A percentile compares a stretch with the other conserved stretches of the same genome.
Conservation (phyloP, 2,329 filamentous ascomycete species). For the Alternaria alternata region DNA sequence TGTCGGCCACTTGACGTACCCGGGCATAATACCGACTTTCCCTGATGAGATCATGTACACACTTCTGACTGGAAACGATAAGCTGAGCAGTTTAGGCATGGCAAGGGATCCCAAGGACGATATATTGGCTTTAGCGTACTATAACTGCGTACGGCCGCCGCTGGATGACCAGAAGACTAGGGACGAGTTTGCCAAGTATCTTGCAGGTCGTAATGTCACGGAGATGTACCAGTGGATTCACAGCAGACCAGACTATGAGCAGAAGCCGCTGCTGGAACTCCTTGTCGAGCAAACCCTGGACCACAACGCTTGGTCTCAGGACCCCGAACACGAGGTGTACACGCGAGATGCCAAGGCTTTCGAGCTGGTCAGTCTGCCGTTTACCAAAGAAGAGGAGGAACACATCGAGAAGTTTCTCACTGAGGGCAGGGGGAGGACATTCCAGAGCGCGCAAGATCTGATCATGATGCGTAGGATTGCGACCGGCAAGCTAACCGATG, state of each 20-base stretch:
- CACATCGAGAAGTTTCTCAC: constrained; percentile 78
- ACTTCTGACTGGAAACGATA: constrained; percentile 62
- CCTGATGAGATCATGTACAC: constrained; percentile 80
- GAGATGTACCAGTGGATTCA: constrained; percentile 79
- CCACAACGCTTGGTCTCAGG: constrained; percentile 22
- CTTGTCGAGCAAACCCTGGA: constrained; percentile 59
- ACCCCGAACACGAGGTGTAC: constrained; percentile 21
- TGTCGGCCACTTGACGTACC: constrained; percentile 79
- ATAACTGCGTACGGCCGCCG: constrained; percentile 76
- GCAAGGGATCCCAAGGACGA: constrained; percentile 49
- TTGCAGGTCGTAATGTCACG: constrained; percentile 71
- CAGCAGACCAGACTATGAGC: constrained; percentile 67
- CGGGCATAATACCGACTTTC: constrained; percentile 81
- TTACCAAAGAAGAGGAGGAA: constrained; percentile 73
- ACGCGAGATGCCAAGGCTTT: constrained; percentile 64
- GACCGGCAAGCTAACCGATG: constrained; percentile 66
- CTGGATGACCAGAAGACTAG: constrained; percentile 70
- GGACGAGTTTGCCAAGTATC: constrained; percentile 72
- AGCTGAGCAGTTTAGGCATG: constrained; percentile 27
- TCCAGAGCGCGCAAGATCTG: constrained; percentile 74
- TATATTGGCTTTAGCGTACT: constrained; percentile 76
- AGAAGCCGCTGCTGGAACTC: constrained; percentile 71
- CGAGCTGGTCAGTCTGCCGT: constrained; percentile 76
- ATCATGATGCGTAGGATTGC: constrained; percentile 77
- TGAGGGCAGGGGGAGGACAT: constrained; percentile 68